Percentiles rank a stretch among this genome's conserved stretches.
Evolutionary conservation across 768 basidiomycete genomes (phyloP).

Genomic region (Trametes meyenii): DNA sequence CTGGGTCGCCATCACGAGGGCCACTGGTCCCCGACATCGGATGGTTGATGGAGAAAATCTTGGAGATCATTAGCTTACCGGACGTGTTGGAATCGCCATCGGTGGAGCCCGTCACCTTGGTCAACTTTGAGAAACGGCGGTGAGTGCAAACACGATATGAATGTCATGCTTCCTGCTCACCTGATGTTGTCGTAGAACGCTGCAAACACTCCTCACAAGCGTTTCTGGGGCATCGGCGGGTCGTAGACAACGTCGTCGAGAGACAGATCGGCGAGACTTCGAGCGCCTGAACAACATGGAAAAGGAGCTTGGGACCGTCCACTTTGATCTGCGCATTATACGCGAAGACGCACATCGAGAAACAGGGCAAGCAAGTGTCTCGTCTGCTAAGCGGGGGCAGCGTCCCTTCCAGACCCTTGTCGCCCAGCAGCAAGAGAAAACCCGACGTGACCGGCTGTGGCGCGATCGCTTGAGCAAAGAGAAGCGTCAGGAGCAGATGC

Average conservation of each 20-base stretch:
- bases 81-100: slow-evolving; percentile 62
- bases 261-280: slow-evolving; percentile 65
- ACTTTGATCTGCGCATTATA: slow-evolving; percentile 73
- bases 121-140: slow-evolving; percentile 87
- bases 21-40: slow-evolving; percentile 74
- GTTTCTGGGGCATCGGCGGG: slow-evolving; percentile 46
- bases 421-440: slow-evolving; percentile 75
- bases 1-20: slow-evolving; percentile 48
- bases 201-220: slow-evolving; percentile 65
- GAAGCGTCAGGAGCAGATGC: slow-evolving; percentile 73
- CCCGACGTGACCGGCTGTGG: slow-evolving; percentile 71
- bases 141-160: slow-evolving; percentile 34
- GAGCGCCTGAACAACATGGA: slow-evolving; percentile 79
- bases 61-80: slow-evolving; percentile 76
- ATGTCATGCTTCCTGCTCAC: neutral
- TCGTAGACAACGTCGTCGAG: slow-evolving; percentile 51
- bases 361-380: slow-evolving; percentile 47
- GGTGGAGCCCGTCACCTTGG: slow-evolving; percentile 59
- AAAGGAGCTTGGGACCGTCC: slow-evolving; percentile 59
- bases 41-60: slow-evolving; percentile 80
- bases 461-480: slow-evolving; percentile 74
- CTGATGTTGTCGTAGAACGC: slow-evolving; percentile 48
- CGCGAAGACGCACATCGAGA: slow-evolving; percentile 78
- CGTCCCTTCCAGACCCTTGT: slow-evolving; percentile 73
- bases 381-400: slow-evolving; percentile 52